Percentiles rank a stretch among this genome's conserved stretches.
phyloP scores from a whole-genome alignment of 2,329 filamentous ascomycete species.

The Sclerotinia borealis region DNA sequence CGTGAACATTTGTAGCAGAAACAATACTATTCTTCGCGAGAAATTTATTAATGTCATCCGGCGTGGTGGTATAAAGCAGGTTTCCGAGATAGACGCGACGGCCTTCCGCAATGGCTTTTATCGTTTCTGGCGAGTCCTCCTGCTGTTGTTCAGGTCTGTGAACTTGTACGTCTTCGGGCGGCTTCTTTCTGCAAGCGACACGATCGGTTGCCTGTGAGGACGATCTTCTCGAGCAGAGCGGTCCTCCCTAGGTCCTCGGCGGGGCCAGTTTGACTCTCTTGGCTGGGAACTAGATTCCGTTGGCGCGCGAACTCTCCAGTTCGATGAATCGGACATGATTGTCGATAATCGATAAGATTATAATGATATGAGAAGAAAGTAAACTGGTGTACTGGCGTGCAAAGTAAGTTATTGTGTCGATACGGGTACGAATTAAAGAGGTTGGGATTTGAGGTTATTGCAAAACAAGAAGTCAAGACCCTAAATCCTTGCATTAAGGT shows the following conservation, averaged over 20 bases:
- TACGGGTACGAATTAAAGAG: too few species aligned
- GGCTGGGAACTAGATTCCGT: background rate
- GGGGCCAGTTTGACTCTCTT: background rate
- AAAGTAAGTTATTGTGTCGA: too few species aligned
- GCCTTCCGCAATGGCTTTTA: background rate
- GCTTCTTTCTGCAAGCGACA: background rate
- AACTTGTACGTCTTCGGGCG: background rate
- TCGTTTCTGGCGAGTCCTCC: background rate
- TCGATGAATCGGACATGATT: background rate
- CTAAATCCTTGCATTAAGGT: too few species aligned
- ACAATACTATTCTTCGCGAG: background rate
- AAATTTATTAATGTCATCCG: background rate
- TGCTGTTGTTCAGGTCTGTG: background rate
- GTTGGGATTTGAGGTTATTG: too few species aligned
- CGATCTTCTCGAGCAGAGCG: background rate
- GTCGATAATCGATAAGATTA: background rate
- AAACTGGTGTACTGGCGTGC: too few species aligned
- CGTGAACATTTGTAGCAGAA: background rate
- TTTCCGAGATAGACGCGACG: conserved; percentile 4
- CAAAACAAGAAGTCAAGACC: too few species aligned
- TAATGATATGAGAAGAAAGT: background rate
- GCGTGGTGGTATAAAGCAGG: background rate
- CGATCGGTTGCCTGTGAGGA: conserved; percentile 1
- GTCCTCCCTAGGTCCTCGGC: background rate
- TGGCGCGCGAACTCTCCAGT: background rate